Evolutionary conservation across 805 yeast genomes (phyloP).

Genomic region (Ogataea nonfermentans): DNA sequence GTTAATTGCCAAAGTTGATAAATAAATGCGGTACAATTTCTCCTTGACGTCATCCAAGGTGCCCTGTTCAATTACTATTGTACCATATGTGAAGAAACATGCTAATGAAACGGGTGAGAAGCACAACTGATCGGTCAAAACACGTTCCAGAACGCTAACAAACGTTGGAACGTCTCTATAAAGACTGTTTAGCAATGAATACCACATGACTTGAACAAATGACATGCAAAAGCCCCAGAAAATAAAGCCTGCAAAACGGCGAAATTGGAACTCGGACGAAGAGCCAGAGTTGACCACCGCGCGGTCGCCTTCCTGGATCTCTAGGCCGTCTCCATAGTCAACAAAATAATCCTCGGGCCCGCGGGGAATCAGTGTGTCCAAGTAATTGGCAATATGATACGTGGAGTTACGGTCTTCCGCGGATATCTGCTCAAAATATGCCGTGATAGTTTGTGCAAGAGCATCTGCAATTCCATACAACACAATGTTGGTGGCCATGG

Average conservation of each 20-base stretch:
- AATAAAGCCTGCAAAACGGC: constrained; percentile 74
- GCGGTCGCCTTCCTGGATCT: constrained; percentile 4
- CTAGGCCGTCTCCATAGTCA: constrained; percentile 32
- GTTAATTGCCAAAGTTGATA: constrained; percentile 65
- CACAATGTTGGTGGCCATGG: constrained; percentile 74
- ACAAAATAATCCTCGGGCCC: constrained; percentile 31
- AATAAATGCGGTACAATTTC: constrained; percentile 64
- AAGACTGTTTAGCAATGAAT: constrained; percentile 70
- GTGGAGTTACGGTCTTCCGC: constrained; percentile 15
- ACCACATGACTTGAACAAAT: constrained; percentile 87
- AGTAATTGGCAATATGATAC: constrained; percentile 21
- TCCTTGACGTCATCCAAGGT: constrained; percentile 57
- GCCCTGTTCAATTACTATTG: constrained; percentile 76
- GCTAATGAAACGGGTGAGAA: constrained; percentile 85
- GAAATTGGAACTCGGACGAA: constrained; percentile 49
- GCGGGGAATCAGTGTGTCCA: constrained; percentile 17
- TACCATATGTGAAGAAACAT: constrained; percentile 80
- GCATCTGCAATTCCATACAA: constrained; percentile 90
- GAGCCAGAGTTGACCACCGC: background rate
- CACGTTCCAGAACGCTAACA: constrained; percentile 82
- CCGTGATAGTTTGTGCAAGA: constrained; percentile 71
- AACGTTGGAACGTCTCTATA: constrained; percentile 81
- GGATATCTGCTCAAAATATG: constrained; percentile 18
- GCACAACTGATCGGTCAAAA: constrained; percentile 82
- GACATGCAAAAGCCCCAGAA: constrained; percentile 86